A percentile compares a stretch with the other conserved stretches of the same genome.
These are phyloP conservation scores for Halenospora varia DNA, from an alignment of 495 filamentous ascomycete genomes.

Conservation along the genomic window DNA sequence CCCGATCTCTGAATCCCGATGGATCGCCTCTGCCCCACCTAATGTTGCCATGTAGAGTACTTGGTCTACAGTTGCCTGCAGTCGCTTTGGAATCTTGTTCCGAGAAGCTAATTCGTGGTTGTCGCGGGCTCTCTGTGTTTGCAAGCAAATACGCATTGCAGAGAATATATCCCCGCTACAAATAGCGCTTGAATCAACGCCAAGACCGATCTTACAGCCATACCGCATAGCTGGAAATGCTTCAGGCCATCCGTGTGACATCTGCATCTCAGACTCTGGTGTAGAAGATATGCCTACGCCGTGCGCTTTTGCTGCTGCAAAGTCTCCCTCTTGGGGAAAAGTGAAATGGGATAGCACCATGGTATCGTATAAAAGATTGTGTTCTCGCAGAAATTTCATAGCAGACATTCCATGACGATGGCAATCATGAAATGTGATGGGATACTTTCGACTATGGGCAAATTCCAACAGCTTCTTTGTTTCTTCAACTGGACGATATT, in stretches of 20 bases:
- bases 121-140: constrained; percentile 3
- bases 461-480: constrained; percentile 4
- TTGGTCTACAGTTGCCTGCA: constrained; percentile 5
- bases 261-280: constrained; percentile 8
- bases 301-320: constrained; percentile 5
- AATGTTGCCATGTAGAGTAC: constrained; percentile 3
- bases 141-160: constrained; percentile 10
- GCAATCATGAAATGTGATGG: constrained; percentile 2
- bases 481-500: constrained; percentile 6
- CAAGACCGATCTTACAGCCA: constrained; percentile 5
- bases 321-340: background rate
- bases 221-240: constrained; percentile 6
- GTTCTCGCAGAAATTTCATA: constrained; percentile 2
- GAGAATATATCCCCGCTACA: constrained; percentile 5
- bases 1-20: background rate
- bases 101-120: background rate
- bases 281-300: constrained; percentile 4
- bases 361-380: constrained; percentile 5
- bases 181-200: constrained; percentile 9
- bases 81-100: constrained; percentile 4
- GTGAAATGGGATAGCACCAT: constrained; percentile 4
- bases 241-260: constrained; percentile 9
- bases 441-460: constrained; percentile 1
- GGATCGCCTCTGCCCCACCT: constrained; percentile 6
- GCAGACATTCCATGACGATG: background rate